phyloP scores from a whole-genome alignment of 352 stramenopile genomes.

The Pythium biforme region DNA sequence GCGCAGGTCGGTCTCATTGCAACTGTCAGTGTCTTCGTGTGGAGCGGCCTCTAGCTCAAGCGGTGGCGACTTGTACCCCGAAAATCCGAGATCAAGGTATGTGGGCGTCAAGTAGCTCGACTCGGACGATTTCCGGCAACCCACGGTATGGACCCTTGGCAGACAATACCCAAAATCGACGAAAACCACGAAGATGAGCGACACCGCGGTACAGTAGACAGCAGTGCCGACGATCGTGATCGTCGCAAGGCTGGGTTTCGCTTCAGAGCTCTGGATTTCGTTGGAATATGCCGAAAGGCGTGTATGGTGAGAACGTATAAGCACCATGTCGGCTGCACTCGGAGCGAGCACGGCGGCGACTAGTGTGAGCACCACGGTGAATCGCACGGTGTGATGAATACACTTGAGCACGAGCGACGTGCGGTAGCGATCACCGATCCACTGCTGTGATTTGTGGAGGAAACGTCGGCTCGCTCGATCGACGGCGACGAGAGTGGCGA shows the following conservation, averaged over 20 bases:
- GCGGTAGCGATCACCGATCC: background rate
- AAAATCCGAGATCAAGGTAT: background rate
- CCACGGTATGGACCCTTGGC: too few relatives aligned
- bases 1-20: background rate
- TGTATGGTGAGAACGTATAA: conserved; percentile 12
- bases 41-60: background rate
- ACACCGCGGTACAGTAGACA: background rate
- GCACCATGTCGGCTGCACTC: conserved; percentile 19
- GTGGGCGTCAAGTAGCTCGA: background rate
- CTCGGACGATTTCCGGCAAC: background rate
- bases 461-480: background rate
- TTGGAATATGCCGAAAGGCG: conserved; percentile 13
- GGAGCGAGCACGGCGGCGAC: conserved; percentile 4
- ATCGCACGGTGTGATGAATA: background rate
- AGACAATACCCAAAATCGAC: background rate
- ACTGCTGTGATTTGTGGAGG: background rate
- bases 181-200: background rate
- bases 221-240: background rate
- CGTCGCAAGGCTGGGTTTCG: background rate
- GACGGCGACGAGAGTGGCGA: background rate
- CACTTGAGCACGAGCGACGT: background rate
- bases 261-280: background rate
- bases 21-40: background rate
- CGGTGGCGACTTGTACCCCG: background rate
- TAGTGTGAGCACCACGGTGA: background rate